Percentiles rank a stretch among this genome's conserved stretches.
Conservation (phyloP, 1,139 yeast species). For the Zygotorulaspora mrakii region DNA sequence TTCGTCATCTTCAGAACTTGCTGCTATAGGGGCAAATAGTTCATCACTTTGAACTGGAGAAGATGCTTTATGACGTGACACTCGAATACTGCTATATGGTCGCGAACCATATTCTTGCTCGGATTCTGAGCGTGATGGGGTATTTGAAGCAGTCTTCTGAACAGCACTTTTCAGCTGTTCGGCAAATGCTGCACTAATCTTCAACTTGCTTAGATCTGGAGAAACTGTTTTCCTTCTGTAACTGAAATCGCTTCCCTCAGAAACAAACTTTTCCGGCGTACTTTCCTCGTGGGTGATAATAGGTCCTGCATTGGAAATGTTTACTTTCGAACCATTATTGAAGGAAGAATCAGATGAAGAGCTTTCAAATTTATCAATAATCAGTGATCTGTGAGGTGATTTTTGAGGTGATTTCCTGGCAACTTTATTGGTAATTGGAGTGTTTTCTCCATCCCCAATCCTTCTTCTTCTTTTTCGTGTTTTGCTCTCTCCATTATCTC, state of each 20-base stretch:
- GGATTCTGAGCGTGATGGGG: slow-evolving; percentile 6
- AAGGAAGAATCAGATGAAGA: slow-evolving; percentile 18
- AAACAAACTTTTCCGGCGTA: slow-evolving; percentile 3
- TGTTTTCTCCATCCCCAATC: slow-evolving; percentile 13
- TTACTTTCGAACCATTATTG: slow-evolving; percentile 10
- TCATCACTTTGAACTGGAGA: slow-evolving; percentile 1
- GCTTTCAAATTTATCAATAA: slow-evolving; percentile 26
- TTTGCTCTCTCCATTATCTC: not conserved
- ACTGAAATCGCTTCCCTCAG: slow-evolving; percentile 21
- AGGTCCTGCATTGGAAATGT: slow-evolving; percentile 10
- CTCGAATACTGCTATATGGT: slow-evolving; percentile 2
- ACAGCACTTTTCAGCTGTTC: slow-evolving; percentile 21
- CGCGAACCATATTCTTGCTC: slow-evolving; percentile 7
- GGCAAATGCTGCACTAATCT: slow-evolving; percentile 25
- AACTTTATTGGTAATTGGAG: slow-evolving; percentile 27
- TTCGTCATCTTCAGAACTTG: slow-evolving; percentile 3
- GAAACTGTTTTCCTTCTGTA: slow-evolving; percentile 26
- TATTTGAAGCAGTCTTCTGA: slow-evolving; percentile 11
- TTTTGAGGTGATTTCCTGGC: slow-evolving; percentile 24
- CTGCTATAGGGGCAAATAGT: slow-evolving; percentile 27
- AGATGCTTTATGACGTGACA: slow-evolving; percentile 1
- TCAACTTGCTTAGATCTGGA: slow-evolving; percentile 27
- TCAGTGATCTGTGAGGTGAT: slow-evolving; percentile 23
- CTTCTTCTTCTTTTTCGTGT: slow-evolving; percentile 16
- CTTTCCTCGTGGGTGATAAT: not conserved